phyloP scores from a whole-genome alignment of 139 green algal genomes.

The Chlorella sp. region DNA sequence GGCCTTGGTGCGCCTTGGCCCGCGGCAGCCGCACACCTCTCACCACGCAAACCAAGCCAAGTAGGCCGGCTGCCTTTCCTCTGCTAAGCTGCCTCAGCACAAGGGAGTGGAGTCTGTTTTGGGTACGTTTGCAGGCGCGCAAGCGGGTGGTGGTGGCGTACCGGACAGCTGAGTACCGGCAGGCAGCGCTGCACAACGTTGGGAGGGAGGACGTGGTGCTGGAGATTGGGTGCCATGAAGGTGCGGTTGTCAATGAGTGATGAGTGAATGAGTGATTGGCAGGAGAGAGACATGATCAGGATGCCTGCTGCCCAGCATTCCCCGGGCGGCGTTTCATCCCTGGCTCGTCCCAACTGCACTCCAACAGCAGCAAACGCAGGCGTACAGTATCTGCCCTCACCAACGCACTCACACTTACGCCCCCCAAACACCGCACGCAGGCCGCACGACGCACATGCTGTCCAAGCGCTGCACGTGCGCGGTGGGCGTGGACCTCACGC shows the following conservation, averaged over 20 bases:
- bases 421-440: constrained; percentile 2
- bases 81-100: not conserved
- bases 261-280: not conserved
- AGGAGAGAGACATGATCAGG: too few relatives aligned
- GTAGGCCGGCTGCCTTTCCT: not conserved
- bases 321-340: too few relatives aligned
- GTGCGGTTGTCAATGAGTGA: constrained; percentile 1
- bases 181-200: constrained; percentile 18
- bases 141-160: constrained; percentile 4
- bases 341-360: not conserved
- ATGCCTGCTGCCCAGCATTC: too few relatives aligned
- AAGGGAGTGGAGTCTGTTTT: not conserved
- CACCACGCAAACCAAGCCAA: too few relatives aligned
- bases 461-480: constrained; percentile 15
- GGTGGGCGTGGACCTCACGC: constrained; percentile 7
- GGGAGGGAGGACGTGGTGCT: constrained; percentile 14
- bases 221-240: constrained; percentile 27
- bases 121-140: not conserved
- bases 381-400: not conserved
- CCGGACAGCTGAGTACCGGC: constrained; percentile 9
- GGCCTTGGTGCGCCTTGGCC: not conserved
- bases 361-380: not conserved
- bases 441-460: constrained; percentile 21
- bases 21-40: too few relatives aligned
- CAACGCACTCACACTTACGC: not conserved